phyloP scores from a whole-genome alignment of 345 rosid genomes.

The Sonneratia caseolaris region DNA sequence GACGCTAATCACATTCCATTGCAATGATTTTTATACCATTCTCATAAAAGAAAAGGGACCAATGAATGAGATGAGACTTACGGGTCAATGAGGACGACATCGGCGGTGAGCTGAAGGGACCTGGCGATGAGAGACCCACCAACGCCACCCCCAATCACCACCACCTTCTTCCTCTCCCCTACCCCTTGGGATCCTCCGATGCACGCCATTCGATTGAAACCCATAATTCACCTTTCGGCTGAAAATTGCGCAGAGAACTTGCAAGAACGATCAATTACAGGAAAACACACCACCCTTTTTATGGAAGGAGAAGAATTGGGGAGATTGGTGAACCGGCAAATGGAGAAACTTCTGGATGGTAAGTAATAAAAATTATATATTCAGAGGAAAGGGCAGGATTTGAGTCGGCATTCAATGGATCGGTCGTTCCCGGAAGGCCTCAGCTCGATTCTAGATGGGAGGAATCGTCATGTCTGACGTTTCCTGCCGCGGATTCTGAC shows the following conservation, averaged over 20 bases:
- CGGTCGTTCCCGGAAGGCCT: background rate
- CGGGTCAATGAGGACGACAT: slow-evolving; percentile 37
- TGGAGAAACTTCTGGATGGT: background rate
- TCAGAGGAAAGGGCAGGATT: no score
- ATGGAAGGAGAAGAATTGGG: background rate
- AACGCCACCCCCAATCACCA: slow-evolving; percentile 36
- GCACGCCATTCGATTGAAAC: slow-evolving; percentile 9
- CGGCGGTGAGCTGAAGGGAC: slow-evolving; percentile 27
- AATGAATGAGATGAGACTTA: slow-evolving; percentile 9
- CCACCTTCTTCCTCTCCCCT: slow-evolving; percentile 24
- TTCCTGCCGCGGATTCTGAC: background rate
- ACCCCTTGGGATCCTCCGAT: slow-evolving; percentile 6
- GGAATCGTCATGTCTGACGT: background rate
- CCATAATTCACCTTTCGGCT: background rate
- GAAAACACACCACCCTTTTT: background rate
- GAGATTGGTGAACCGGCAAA: background rate
- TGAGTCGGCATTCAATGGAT: background rate
- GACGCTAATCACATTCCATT: background rate
- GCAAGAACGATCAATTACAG: background rate
- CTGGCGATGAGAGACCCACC: slow-evolving; percentile 30
- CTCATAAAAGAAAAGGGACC: background rate
- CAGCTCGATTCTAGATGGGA: background rate
- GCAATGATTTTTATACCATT: background rate
- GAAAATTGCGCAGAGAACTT: background rate
- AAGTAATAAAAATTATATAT: background rate